Percentiles rank a stretch among this genome's conserved stretches.
phyloP scores from a whole-genome alignment of 495 filamentous ascomycete species.

The Penicillium nucicola region DNA sequence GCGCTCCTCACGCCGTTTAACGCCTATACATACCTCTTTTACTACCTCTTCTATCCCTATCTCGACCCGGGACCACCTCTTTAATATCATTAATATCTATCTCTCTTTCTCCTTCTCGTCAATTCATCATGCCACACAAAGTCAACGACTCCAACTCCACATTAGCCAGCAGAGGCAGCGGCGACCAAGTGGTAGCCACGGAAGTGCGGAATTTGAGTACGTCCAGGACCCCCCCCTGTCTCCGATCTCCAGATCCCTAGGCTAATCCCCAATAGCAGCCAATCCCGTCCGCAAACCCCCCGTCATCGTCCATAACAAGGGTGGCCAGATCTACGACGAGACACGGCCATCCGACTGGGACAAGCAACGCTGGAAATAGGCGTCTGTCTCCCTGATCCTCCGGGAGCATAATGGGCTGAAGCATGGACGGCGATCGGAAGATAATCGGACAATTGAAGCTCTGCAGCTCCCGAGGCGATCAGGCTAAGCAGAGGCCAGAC shows the following conservation, averaged over 20 bases:
- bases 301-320: conserved; percentile 44
- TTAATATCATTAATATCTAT: conserved; percentile 5
- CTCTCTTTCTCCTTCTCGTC: neutral
- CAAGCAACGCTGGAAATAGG: conserved; percentile 50
- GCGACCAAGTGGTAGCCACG: conserved; percentile 34
- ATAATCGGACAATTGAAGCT: no score
- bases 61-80: neutral
- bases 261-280: conserved; percentile 24
- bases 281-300: conserved; percentile 34
- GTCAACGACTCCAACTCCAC: conserved; percentile 45
- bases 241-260: conserved; percentile 18
- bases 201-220: conserved; percentile 42
- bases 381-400: neutral
- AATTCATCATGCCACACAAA: conserved; percentile 41
- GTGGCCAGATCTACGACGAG: conserved; percentile 46
- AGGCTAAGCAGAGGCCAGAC: neutral
- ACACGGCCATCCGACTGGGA: conserved; percentile 48
- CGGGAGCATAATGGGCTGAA: neutral
- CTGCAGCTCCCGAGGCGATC: no score
- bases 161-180: conserved; percentile 40
- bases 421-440: no score
- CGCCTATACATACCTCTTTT: conserved; percentile 5
- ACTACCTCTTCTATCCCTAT: no score
- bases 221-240: conserved; percentile 10
- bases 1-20: conserved; percentile 7